Base-by-base conservation (phyloP, 164 flowering plant species). In the Dillenia suffruticosa region DNA sequence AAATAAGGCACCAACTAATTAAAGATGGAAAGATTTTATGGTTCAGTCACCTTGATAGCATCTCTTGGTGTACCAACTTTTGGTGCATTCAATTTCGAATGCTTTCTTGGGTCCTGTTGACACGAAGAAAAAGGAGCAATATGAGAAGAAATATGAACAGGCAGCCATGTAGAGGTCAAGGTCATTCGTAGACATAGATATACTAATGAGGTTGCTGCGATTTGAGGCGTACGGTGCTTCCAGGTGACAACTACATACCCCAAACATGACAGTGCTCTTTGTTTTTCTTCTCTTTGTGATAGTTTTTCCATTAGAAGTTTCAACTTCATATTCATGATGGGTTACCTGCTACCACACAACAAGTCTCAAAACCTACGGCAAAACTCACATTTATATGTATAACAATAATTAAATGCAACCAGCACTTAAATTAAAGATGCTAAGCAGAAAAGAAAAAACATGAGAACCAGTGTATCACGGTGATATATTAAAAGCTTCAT, bases 211-310 rank as follows among this genome's bases (percentile, higher is more conserved):
- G 22, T 19, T 19, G 1, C 22, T 19, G 22, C 22, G 22, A 19
- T 19, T 19, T 19, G 22, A 19, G 22, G 22, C 22, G 1, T 19
- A 19, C 10, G 44, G 44, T 45, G 22, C 16, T 54, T 50, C 32
- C 16, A 49, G 43, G 46, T 54, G 17, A 68, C 22, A n/a, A 46
- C 44, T 67, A 57, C 81, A 64, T 68, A 89, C 99, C 88, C 73
- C 96, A 80, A 91, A 86, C 97, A 91, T 81, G 62, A 88, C 90
- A 12, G 96, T 94, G 64, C 96, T 89, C 74, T 71, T 90, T 26
- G 96, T 89, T 72, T 86, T 93, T 59, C 85, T 82, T 56, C 89
- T 74, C 70, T 88, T 91, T 53, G 97, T 90, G 49, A 89, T 76
- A 53, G 85, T 90, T 72, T 84, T 78, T 56, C 95, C 90, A 81